Percentiles rank a stretch among this genome's conserved stretches.
These are phyloP conservation scores for Diaporthe humulicola DNA, from an alignment of 2,329 filamentous ascomycete genomes.

Conservation along the genomic window DNA sequence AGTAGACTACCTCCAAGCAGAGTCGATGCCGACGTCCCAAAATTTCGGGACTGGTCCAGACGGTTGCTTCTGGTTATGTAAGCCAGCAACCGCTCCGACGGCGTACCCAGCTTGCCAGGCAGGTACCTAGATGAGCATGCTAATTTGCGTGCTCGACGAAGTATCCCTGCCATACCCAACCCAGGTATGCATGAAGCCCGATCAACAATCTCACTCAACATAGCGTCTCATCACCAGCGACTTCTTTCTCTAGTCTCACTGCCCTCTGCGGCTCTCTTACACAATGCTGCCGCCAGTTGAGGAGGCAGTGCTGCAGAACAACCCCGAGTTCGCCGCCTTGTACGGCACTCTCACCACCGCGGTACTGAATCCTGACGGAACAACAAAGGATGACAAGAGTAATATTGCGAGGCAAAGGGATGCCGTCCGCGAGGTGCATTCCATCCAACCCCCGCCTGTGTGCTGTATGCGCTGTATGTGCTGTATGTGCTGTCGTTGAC, in stretches of 20 bases:
- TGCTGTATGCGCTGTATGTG: not conserved
- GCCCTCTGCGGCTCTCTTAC: not conserved
- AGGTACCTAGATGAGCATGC: not conserved
- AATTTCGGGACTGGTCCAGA: slow-evolving; percentile 2
- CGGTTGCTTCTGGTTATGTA: not conserved
- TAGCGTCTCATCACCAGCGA: not conserved
- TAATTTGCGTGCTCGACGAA: not conserved
- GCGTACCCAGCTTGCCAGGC: not conserved
- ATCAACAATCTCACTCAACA: not conserved
- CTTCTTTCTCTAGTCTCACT: not conserved
- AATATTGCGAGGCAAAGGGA: slow-evolving; percentile 61
- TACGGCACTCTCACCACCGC: slow-evolving; percentile 67
- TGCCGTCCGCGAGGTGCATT: slow-evolving; percentile 60
- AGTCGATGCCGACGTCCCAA: not conserved
- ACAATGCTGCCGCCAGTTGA: slow-evolving; percentile 72
- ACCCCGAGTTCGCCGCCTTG: slow-evolving; percentile 72
- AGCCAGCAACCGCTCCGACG: not conserved
- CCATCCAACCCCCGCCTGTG: slow-evolving; percentile 31
- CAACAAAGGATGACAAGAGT: slow-evolving; percentile 64
- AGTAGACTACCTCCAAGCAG: not conserved
- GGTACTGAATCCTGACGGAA: slow-evolving; percentile 69
- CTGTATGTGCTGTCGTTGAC: not conserved
- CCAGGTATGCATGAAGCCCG: not conserved
- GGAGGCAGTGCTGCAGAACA: slow-evolving; percentile 64
- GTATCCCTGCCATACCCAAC: not conserved